phyloP scores from a whole-genome alignment of 345 rosid genomes.

The Syzygium aqueum region DNA sequence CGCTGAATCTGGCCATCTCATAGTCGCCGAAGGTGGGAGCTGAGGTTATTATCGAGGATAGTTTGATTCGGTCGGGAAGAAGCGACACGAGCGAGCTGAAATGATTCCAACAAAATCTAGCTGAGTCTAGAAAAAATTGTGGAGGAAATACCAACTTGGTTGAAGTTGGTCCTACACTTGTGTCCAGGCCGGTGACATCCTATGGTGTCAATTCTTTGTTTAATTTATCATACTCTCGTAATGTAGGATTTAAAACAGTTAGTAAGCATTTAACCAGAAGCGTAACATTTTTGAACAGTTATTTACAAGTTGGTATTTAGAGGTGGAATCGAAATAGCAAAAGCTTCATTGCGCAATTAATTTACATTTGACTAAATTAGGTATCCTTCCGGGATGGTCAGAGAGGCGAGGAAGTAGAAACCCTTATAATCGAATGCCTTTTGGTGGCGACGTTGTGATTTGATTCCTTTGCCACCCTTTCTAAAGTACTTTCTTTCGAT shows the following conservation, averaged over 20 bases:
- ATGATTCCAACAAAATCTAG: not conserved
- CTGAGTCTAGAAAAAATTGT: not conserved
- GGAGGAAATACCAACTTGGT: not conserved
- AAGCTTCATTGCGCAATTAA: not conserved
- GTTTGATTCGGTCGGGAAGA: not conserved
- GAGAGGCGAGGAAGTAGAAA: not conserved
- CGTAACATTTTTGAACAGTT: not conserved
- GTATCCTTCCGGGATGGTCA: not conserved
- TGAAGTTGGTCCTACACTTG: not conserved
- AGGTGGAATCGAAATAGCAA: not conserved
- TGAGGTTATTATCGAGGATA: not conserved
- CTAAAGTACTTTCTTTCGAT: not conserved
- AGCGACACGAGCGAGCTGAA: not conserved
- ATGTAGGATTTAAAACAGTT: not conserved
- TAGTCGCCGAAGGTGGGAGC: not conserved
- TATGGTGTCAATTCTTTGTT: not conserved
- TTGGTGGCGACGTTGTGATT: not conserved
- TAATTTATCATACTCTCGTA: not conserved
- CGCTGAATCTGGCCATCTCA: not conserved
- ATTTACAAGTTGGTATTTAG: not conserved
- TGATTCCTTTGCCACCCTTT: not conserved
- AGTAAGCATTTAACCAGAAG: not conserved
- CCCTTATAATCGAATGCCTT: not conserved
- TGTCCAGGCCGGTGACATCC: not conserved
- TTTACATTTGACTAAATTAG: not conserved